phyloP scores from a whole-genome alignment of 2,329 filamentous ascomycete genomes.

The Xylariales sp. region DNA sequence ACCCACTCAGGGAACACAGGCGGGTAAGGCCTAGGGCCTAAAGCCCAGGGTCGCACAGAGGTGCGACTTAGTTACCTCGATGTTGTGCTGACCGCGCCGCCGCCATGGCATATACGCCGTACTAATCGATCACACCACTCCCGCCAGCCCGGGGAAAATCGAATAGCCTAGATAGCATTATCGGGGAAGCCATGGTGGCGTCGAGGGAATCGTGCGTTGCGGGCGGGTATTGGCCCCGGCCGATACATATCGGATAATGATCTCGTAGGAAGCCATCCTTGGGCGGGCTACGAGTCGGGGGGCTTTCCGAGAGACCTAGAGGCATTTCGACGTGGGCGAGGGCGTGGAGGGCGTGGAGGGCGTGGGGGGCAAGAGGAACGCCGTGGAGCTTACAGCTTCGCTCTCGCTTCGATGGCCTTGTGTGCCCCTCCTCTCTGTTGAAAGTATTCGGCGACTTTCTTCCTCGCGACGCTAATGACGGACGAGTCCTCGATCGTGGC shows the following conservation, averaged over 20 bases:
- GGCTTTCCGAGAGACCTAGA: not conserved
- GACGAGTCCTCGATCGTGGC: conserved; percentile 85
- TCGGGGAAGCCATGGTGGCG: not conserved
- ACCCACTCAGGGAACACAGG: conserved; percentile 8
- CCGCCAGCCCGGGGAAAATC: not conserved
- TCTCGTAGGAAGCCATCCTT: not conserved
- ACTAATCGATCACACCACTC: not conserved
- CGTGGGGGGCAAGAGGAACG: not conserved
- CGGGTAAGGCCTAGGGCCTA: not conserved
- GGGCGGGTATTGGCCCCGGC: not conserved
- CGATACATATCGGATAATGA: not conserved
- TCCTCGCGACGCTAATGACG: conserved; percentile 79
- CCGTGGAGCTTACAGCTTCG: conserved; percentile 58
- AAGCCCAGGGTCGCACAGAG: conserved; percentile 1
- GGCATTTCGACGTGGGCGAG: not conserved
- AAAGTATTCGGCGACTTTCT: conserved; percentile 82
- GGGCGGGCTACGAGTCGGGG: no score
- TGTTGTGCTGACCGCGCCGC: conserved; percentile 1
- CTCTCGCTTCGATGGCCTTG: conserved; percentile 58
- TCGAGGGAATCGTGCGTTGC: not conserved
- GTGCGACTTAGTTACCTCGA: not conserved
- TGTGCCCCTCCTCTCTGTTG: conserved; percentile 58
- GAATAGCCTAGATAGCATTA: not conserved
- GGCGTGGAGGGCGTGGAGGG: no score
- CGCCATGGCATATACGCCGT: not conserved